These are phyloP conservation scores for Stephania japonica DNA, from an alignment of 164 flowering plant genomes.

Conservation along the genomic window DNA sequence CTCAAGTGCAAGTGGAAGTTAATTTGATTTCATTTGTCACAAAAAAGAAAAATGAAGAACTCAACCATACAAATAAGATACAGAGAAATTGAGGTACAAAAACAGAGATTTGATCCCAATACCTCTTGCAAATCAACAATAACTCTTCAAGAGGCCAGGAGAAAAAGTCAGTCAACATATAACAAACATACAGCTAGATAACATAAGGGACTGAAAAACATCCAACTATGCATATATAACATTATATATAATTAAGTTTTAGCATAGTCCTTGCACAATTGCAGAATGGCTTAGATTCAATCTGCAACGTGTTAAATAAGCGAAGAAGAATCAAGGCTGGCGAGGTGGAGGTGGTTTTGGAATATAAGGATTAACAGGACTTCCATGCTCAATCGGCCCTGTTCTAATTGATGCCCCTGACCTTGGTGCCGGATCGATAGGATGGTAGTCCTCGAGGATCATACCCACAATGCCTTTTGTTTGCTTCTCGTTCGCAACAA, in stretches of 20 bases:
- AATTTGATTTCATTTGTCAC: too few relatives aligned
- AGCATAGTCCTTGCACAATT: neutral
- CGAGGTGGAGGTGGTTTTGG: constrained; percentile 53
- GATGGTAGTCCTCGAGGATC: constrained; percentile 50
- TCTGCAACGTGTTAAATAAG: neutral
- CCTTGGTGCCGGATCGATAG: constrained; percentile 60
- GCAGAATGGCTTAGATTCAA: neutral
- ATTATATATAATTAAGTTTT: neutral
- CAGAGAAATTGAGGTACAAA: too few relatives aligned
- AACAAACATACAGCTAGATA: neutral
- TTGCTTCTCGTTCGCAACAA: constrained; percentile 8
- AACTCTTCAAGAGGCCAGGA: too few relatives aligned
- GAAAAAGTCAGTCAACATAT: too few relatives aligned
- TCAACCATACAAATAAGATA: too few relatives aligned
- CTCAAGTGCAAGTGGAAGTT: too few relatives aligned
- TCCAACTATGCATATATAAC: neutral
- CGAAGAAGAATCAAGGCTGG: constrained; percentile 18
- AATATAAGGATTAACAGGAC: constrained; percentile 61
- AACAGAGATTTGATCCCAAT: too few relatives aligned
- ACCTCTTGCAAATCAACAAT: too few relatives aligned
- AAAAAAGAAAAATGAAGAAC: too few relatives aligned
- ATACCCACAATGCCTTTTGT: constrained; percentile 14
- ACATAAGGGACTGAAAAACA: neutral
- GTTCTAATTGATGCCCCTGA: constrained; percentile 47
- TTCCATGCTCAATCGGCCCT: constrained; percentile 69